Evolutionary conservation across 495 filamentous ascomycete genomes (phyloP), one percentile per base, ranked within the genome.

Genomic region (Entonaema liquescens): DNA sequence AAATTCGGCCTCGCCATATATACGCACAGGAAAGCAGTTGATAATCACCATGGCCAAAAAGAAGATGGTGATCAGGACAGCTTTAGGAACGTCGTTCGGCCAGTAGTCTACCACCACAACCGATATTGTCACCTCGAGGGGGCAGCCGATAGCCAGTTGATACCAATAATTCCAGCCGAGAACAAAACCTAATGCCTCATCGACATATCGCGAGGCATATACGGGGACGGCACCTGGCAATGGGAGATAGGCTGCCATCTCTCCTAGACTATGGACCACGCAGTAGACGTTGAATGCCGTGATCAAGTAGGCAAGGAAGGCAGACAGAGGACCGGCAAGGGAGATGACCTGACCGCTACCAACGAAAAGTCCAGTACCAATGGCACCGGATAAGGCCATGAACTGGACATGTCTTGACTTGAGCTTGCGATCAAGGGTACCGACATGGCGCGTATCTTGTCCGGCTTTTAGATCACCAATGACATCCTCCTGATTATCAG

Each of bases 161-260:
- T 78, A 76, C 73, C 74, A 80, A 29, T 77, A 88, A 68, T 90
- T 91, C 89, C 89, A 92, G 38, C 90, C 89, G 74, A 92, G 89
- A 40, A 90, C 87, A 70, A 92, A 92, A 6, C 91, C 91, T 72
- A 92, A 78, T 66, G 88, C 89, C 38, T 89, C 88, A 65, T 91
- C 89, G 61, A 92, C 87, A 62, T 91, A 88, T 58, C 90, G 88
- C 53, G 90, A 82, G 47, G 90, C 90, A 61, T 91, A 92, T 23
- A 90, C 71, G 3, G 81, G 80, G 23, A 85, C 76, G 6, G 80
- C 80, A 25, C 83, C 83, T 4, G 81, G 77, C 5, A 85, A 73
- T 1, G 89, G 85, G 42, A 91, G 83, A 81, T 87, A 90, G 59
- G 89, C 86, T 56, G 89, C 86, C 73, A 82, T 84, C 76, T 91